These are phyloP conservation scores for Drosera spatulata DNA, from an alignment of 179 eudicot genomes.

Conservation along the genomic window DNA sequence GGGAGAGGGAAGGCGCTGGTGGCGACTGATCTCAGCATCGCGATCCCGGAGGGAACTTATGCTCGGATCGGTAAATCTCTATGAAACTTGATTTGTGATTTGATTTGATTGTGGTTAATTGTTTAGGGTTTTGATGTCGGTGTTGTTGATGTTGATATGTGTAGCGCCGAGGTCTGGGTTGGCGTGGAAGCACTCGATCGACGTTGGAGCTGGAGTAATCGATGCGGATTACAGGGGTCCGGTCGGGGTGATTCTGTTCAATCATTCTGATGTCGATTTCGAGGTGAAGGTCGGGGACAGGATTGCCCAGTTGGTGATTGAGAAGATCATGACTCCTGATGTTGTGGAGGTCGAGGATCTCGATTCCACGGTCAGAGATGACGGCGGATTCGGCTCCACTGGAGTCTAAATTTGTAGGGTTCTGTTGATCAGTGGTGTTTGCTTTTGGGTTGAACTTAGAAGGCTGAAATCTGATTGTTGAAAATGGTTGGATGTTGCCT, in stretches of 20 bases:
- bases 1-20: conserved; percentile 83
- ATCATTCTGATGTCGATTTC: conserved; percentile 26
- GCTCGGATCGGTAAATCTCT: conserved; percentile 62
- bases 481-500: no score
- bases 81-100: neutral
- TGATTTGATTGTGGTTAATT: neutral
- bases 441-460: no score
- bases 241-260: conserved; percentile 27
- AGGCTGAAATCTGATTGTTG: no score
- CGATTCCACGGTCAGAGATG: conserved; percentile 30
- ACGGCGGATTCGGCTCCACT: conserved; percentile 27
- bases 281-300: conserved; percentile 26
- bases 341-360: conserved; percentile 35
- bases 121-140: neutral
- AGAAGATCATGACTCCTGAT: conserved; percentile 19
- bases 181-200: conserved; percentile 32
- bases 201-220: conserved; percentile 37
- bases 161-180: conserved; percentile 36
- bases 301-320: conserved; percentile 24
- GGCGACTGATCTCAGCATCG: conserved; percentile 80
- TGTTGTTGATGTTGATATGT: neutral
- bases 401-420: conserved; percentile 10
- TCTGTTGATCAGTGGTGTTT: neutral
- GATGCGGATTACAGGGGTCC: conserved; percentile 36
- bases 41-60: conserved; percentile 76